Evolutionary conservation across 2,329 filamentous ascomycete species (phyloP), one percentile per base, ranked within the genome.

Genomic region (Botrytis hyacinthi): DNA sequence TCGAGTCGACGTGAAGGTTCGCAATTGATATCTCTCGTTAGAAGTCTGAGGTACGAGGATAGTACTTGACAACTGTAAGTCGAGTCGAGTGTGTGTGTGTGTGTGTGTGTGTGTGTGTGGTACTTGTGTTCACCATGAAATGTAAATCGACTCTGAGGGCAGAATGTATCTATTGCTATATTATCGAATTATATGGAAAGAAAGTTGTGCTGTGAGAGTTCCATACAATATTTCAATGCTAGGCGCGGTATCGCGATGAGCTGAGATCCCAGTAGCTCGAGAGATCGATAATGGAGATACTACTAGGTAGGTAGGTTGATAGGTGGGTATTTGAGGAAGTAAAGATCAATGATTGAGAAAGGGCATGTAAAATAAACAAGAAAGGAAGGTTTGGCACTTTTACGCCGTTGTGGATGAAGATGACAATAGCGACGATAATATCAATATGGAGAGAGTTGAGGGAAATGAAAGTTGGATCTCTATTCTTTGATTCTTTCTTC

Each of bases 1-100:
- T 48, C 29, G 54, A 71, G 59, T 65, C 29, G 59, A 40, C 26
- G 69, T 59, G 37, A 69, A 69, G 66, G 37, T 40, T 70, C 67
- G 67, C 51, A 44, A 70, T 40, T 48, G 29, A 37, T 57, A 5
- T 26, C n/a, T 44, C 37, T 70, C 22, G 67, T 54, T 10, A 14
- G 22, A 6, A 22, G 35, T 20, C 14, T 51, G 46, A n/a, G 46
- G 16, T 62, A 40, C 35, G 22, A 32, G 60, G 8, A 46, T 35
- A 29, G 35, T 22, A 29, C 35, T 54, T 40, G 46, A 40, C 46
- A 40, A 40, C 44, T 68, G 65, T 54, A 46, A 46, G 42, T 65
- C 62, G 44, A 40, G 51, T 29, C 51, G 51, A n/a, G 51, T 10
- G 22, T 37, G 65, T 54, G 32, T 54, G 32, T 16, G 65, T 68